Evolutionary conservation across 2,329 filamentous ascomycete genomes (phyloP), one percentile per base, ranked within the genome.

Genomic region (Akanthomyces dipterigenus): DNA sequence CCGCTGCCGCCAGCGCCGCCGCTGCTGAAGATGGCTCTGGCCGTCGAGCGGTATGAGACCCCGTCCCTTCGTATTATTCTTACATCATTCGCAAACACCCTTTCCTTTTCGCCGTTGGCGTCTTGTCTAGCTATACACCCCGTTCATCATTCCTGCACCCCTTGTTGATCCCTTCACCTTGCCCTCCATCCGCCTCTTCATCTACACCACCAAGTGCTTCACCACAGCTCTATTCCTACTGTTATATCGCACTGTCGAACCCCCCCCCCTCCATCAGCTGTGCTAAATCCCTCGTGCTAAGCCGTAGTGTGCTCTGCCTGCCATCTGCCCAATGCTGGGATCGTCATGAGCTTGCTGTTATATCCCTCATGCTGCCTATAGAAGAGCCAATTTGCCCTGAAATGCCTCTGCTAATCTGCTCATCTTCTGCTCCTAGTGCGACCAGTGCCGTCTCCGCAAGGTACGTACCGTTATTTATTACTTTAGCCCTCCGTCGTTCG

Each of bases 381-480:
- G 53, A 45, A 36, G n/a, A 46, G 40, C 45, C 14, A 24, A 31
- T 26, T 34, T 45, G 24, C 24, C n/a, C 48, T 26, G 24, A 14
- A 11, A 28, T n/a, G 20, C 28, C 18, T 59, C 55, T 54, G 36
- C 64, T 66, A 58, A 67, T 62, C 60, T 56, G 51, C 45, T 54
- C 49, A 54, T 40, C 48, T 40, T 16, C 28, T 36, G 34, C 50
- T 54, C 60, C 46, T 63, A 73, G 72, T 74, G 72, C 64, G 71
- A 74, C 58, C 72, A 74, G 67, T 69, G 68, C 56, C 66, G 68
- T 24, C 64, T 64, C 31, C 67, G 68, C 49, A 69, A 69, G 64
- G 68, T 69, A 63, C 40, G 65, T 67, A n/a, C 9, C 56, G 36
- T 53, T 5, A 26, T 34, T 51, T 51, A 18, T 51, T 8, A 50